These are phyloP conservation scores for Tetrapisispora taiwanensis DNA, from an alignment of 805 yeast genomes.

Conservation along the genomic window DNA sequence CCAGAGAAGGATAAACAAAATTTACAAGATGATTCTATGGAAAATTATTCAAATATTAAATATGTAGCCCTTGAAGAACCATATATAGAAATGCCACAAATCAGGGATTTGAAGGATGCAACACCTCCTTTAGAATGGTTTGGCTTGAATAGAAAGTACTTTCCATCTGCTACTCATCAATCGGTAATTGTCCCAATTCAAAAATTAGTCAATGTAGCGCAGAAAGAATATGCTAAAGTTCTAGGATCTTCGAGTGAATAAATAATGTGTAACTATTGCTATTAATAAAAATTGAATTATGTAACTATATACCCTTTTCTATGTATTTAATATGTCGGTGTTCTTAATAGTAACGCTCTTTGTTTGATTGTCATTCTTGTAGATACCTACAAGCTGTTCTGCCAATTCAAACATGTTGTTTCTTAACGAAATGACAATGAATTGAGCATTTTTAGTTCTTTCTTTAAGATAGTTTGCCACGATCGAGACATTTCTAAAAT, in stretches of 20 bases:
- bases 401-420: constrained; percentile 98
- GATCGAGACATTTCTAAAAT: constrained; percentile 91
- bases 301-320: background rate
- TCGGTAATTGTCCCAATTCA: constrained; percentile 64
- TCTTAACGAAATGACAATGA: constrained; percentile 86
- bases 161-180: constrained; percentile 84
- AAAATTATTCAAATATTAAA: constrained; percentile 27
- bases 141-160: constrained; percentile 77
- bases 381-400: constrained; percentile 87
- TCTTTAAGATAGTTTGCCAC: constrained; percentile 96
- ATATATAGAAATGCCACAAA: constrained; percentile 75
- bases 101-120: constrained; percentile 88
- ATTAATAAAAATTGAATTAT: background rate
- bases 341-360: constrained; percentile 70
- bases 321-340: constrained; percentile 34
- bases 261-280: background rate
- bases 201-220: constrained; percentile 58
- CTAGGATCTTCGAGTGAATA: constrained; percentile 29
- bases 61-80: constrained; percentile 64
- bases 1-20: constrained; percentile 28
- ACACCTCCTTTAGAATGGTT: constrained; percentile 99
- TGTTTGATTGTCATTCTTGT: constrained; percentile 87
- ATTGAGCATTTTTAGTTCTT: constrained; percentile 92
- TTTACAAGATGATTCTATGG: constrained; percentile 32
- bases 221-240: constrained; percentile 34